Conservation (phyloP, 73 alveolate species). For the Tetrahymena thermophila region DNA sequence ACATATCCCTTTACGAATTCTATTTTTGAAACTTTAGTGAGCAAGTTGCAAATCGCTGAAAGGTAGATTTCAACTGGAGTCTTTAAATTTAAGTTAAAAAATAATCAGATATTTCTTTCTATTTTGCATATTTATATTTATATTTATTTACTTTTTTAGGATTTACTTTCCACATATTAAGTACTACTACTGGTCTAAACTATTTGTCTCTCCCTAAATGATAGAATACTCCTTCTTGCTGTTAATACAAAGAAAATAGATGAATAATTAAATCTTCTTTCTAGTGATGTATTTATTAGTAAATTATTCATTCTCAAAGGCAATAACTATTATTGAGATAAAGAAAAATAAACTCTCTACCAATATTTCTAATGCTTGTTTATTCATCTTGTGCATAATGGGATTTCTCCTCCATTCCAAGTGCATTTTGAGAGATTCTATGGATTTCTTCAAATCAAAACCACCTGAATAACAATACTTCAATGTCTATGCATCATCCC, state of each 20-base stretch:
- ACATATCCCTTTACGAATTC: conserved; percentile 23
- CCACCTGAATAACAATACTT: conserved; percentile 46
- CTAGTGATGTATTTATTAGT: too few species aligned
- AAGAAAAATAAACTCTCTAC: background rate
- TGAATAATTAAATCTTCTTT: too few species aligned
- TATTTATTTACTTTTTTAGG: background rate
- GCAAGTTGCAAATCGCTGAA: background rate
- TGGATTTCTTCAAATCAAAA: conserved; percentile 21
- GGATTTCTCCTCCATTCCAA: conserved; percentile 35
- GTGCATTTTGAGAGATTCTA: conserved; percentile 28
- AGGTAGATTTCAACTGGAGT: background rate
- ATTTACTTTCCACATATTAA: background rate
- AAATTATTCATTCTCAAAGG: background rate
- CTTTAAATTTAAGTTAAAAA: background rate
- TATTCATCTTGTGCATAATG: conserved; percentile 1
- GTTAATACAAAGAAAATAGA: background rate
- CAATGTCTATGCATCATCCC: conserved; percentile 31
- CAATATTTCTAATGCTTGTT: conserved; percentile 26
- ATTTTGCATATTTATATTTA: background rate
- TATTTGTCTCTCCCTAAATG: conserved; percentile 38
- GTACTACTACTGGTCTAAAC: conserved; percentile 22
- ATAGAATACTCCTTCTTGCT: conserved; percentile 25
- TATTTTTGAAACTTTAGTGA: background rate
- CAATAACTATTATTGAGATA: background rate
- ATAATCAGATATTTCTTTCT: background rate